These are phyloP conservation scores for Parathielavia appendiculata DNA, from an alignment of 495 filamentous ascomycete genomes.

Conservation along the genomic window DNA sequence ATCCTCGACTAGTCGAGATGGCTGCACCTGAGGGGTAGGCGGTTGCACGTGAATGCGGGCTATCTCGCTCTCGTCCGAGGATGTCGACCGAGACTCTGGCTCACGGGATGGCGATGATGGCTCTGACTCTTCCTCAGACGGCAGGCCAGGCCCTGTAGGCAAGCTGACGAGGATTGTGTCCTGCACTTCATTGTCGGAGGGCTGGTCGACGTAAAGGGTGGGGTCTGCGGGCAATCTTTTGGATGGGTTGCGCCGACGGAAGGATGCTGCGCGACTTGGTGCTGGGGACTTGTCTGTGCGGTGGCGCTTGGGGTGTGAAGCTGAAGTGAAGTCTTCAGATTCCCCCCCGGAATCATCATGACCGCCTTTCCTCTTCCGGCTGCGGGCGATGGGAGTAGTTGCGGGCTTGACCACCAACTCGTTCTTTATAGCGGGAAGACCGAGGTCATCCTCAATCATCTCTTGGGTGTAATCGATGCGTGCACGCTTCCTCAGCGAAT, in stretches of 20 bases:
- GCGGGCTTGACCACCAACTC: constrained; percentile 21
- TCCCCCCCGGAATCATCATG: constrained; percentile 30
- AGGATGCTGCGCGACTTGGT: constrained; percentile 23
- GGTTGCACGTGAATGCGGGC: constrained; percentile 12
- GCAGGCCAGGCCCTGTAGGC: constrained; percentile 21
- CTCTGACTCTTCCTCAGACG: constrained; percentile 25
- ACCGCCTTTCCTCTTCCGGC: constrained; percentile 31
- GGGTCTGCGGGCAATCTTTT: constrained; percentile 32
- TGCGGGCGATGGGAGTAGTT: constrained; percentile 22
- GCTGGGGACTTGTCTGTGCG: constrained; percentile 32
- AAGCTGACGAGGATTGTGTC: constrained; percentile 48
- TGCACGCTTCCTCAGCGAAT: constrained; percentile 43
- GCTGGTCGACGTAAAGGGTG: constrained; percentile 30
- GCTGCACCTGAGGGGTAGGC: constrained; percentile 18
- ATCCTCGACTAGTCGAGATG: constrained; percentile 13
- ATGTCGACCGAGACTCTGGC: constrained; percentile 18
- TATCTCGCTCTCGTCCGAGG: constrained; percentile 20
- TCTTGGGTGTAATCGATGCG: constrained; percentile 46
- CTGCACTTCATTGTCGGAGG: constrained; percentile 41
- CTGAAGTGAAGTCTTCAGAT: constrained; percentile 15
- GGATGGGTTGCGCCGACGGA: constrained; percentile 34
- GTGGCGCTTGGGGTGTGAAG: constrained; percentile 19
- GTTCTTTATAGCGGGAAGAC: constrained; percentile 3
- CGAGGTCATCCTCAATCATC: constrained; percentile 34
- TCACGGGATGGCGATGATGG: constrained; percentile 21